Conservation (phyloP, 371 early-diverging fungal species). For the Nematocida parisii region DNA sequence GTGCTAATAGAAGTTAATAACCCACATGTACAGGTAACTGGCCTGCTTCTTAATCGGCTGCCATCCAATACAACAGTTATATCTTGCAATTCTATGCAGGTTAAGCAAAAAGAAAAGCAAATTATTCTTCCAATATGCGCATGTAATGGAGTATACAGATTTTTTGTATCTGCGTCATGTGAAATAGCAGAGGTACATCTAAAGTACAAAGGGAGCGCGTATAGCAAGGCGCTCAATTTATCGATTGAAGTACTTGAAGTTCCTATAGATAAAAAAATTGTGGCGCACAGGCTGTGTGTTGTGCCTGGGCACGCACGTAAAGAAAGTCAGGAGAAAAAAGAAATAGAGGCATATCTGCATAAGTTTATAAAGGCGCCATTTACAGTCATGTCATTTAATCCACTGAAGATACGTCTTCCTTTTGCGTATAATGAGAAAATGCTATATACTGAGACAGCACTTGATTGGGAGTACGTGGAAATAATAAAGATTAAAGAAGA, state of each 20-base stretch:
- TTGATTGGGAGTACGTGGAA: conserved; percentile 22
- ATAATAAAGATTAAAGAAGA: conserved; percentile 12
- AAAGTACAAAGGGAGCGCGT: conserved; percentile 15
- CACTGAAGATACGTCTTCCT: conserved; percentile 1
- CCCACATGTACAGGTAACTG: not conserved
- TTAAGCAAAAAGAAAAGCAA: not conserved
- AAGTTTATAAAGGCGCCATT: conserved; percentile 3
- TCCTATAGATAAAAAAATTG: conserved; percentile 14
- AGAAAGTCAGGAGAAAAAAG: conserved; percentile 12
- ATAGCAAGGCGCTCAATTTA: conserved; percentile 2
- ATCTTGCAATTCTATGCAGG: not conserved
- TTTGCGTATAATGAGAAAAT: not conserved
- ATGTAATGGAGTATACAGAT: conserved; percentile 3
- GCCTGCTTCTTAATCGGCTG: not conserved
- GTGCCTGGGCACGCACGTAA: not conserved
- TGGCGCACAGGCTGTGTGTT: conserved; percentile 19
- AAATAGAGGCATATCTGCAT: not conserved
- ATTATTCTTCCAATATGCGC: not conserved
- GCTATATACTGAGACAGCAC: conserved; percentile 27
- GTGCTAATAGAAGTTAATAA: not conserved
- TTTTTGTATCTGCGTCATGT: not conserved
- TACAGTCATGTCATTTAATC: conserved; percentile 3
- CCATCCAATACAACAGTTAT: not conserved
- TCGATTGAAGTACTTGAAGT: conserved; percentile 7
- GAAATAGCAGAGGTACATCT: conserved; percentile 8